Percentiles rank a stretch among this genome's conserved stretches.
Evolutionary conservation across 2,329 filamentous ascomycete species (phyloP).

Genomic region (Diplodia seriata): DNA sequence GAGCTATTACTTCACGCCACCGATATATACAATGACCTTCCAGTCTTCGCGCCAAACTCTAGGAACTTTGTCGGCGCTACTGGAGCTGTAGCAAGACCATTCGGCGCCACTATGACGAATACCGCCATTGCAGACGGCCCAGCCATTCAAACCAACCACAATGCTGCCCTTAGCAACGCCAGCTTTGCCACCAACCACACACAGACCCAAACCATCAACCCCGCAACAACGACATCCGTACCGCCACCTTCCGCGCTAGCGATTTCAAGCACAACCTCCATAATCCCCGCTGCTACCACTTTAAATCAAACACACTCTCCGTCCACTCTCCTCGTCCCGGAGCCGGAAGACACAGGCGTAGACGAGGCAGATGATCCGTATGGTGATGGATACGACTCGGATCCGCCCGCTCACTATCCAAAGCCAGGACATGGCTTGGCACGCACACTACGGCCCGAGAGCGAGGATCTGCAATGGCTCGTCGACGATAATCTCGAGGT

Average conservation of each 20-base stretch:
- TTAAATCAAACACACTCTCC: background rate
- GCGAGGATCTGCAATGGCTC: slow-evolving; percentile 66
- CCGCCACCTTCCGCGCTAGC: slow-evolving; percentile 13
- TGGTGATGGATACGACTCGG: slow-evolving; percentile 59
- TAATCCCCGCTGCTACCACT: background rate
- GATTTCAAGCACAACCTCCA: slow-evolving; percentile 24
- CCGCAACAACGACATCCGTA: slow-evolving; percentile 35
- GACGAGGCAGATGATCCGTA: slow-evolving; percentile 27
- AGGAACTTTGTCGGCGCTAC: slow-evolving; percentile 37
- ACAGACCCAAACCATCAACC: slow-evolving; percentile 27
- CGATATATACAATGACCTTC: slow-evolving; percentile 67
- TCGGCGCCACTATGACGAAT: slow-evolving; percentile 32
- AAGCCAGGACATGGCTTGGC: slow-evolving; percentile 66
- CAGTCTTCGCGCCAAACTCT: slow-evolving; percentile 63
- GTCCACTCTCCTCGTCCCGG: background rate
- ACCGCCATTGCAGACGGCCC: slow-evolving; percentile 34
- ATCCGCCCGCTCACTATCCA: slow-evolving; percentile 65
- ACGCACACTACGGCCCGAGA: slow-evolving; percentile 60
- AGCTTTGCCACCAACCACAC: slow-evolving; percentile 17
- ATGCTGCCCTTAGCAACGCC: slow-evolving; percentile 19
- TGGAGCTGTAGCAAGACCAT: slow-evolving; percentile 1
- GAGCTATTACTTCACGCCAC: slow-evolving; percentile 69
- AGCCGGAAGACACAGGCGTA: background rate
- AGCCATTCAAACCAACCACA: slow-evolving; percentile 16
- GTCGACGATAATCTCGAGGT: slow-evolving; percentile 66